Conservation (phyloP, 805 yeast genomes). For the Metschnikowia baotianmanensis region DNA sequence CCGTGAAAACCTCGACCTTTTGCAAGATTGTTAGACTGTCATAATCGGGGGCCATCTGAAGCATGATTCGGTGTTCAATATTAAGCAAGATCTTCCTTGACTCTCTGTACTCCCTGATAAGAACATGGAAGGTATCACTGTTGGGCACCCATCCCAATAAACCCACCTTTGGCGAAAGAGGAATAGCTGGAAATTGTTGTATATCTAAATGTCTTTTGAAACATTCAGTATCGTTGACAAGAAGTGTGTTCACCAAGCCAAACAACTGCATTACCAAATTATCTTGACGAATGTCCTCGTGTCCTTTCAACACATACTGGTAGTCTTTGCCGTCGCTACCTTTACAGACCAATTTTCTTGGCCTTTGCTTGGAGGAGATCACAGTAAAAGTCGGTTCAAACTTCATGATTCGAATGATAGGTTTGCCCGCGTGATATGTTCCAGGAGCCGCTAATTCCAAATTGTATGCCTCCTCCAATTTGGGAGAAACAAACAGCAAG, state of each 20-base stretch:
- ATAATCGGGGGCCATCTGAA: constrained; percentile 97
- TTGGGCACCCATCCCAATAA: constrained; percentile 96
- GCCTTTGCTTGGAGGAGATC: constrained; percentile 93
- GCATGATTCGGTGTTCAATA: constrained; percentile 92
- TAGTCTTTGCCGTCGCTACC: constrained; percentile 95
- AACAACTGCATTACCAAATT: constrained; percentile 96
- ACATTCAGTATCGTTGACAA: constrained; percentile 89
- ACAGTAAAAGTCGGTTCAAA: constrained; percentile 85
- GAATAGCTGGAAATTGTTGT: constrained; percentile 90
- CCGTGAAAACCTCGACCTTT: constrained; percentile 94
- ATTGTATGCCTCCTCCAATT: constrained; percentile 70
- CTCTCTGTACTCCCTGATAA: constrained; percentile 90
- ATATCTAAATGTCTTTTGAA: constrained; percentile 94
- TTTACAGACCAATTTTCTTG: constrained; percentile 72
- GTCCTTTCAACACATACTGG: constrained; percentile 83
- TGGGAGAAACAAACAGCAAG: constrained; percentile 91
- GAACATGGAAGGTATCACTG: constrained; percentile 92
- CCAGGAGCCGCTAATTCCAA: constrained; percentile 92
- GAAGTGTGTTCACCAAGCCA: constrained; percentile 88
- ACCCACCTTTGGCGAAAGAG: constrained; percentile 96
- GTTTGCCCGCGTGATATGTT: constrained; percentile 81
- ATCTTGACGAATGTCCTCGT: constrained; percentile 97
- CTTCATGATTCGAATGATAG: constrained; percentile 64
- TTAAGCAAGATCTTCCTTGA: constrained; percentile 84
- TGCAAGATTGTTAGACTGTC: constrained; percentile 85